Percentiles rank a stretch among this genome's conserved stretches.
Conservation (phyloP, 1,284 basidiomycete species). For the Farysia itapuensis region DNA sequence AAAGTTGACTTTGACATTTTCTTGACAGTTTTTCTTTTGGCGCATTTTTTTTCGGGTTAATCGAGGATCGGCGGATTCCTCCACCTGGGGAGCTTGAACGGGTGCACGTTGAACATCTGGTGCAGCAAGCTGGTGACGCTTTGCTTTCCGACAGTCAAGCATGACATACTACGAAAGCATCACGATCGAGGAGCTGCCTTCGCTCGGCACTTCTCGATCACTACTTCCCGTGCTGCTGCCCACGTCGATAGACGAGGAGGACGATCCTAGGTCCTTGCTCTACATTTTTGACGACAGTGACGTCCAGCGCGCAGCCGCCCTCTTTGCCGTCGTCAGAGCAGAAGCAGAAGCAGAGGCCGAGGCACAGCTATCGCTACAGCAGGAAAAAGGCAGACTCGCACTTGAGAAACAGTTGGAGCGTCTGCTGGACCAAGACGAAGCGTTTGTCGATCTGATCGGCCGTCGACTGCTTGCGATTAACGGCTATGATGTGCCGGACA, state of each 20-base stretch:
- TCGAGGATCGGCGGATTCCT: no score
- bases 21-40: no score
- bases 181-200: slow-evolving; percentile 26
- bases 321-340: slow-evolving; percentile 10
- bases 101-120: no score
- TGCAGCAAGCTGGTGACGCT: no score
- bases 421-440: slow-evolving; percentile 37
- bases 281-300: slow-evolving; percentile 40
- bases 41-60: no score
- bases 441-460: slow-evolving; percentile 37
- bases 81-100: no score
- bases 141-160: no score
- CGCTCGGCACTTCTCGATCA: not conserved
- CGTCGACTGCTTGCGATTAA: slow-evolving; percentile 31
- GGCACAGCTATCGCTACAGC: slow-evolving; percentile 8
- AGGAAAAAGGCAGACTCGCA: slow-evolving; percentile 1
- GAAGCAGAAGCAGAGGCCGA: slow-evolving; percentile 6
- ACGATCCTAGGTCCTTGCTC: slow-evolving; percentile 33
- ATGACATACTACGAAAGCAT: no score
- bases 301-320: slow-evolving; percentile 15
- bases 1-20: no score
- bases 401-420: slow-evolving; percentile 11
- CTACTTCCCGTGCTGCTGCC: slow-evolving; percentile 14
- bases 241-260: slow-evolving; percentile 29
- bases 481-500: slow-evolving; percentile 27